Percentiles rank a stretch among this genome's conserved stretches.
These are phyloP conservation scores for Cutaneotrichosporon daszewskae DNA, from an alignment of 1,284 basidiomycete genomes.

Conservation along the genomic window DNA sequence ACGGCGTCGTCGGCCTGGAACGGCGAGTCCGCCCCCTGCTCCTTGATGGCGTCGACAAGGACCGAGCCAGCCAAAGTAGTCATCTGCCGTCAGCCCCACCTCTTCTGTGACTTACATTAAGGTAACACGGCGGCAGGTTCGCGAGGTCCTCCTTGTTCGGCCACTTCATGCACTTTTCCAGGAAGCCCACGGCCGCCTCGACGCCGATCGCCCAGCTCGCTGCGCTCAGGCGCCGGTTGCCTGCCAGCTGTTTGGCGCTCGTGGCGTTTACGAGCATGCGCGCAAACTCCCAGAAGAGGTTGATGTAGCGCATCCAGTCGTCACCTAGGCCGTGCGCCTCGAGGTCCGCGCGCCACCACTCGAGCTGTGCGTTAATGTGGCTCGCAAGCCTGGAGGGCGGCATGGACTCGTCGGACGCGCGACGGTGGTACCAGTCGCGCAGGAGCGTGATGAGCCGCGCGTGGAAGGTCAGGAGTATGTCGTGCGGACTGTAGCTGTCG, in stretches of 20 bases:
- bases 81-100: conserved; percentile 18
- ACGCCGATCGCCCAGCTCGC: conserved; percentile 13
- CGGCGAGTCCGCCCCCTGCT: conserved; percentile 8
- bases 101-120: conserved; percentile 19
- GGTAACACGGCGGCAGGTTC: conserved; percentile 30
- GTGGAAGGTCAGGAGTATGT: conserved; percentile 36
- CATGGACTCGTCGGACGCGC: background rate
- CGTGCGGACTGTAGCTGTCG: conserved; percentile 17
- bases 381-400: conserved; percentile 13
- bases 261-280: conserved; percentile 30
- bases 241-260: conserved; percentile 19
- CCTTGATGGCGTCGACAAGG: conserved; percentile 17
- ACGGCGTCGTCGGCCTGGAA: conserved; percentile 15
- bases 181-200: conserved; percentile 27
- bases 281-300: conserved; percentile 32
- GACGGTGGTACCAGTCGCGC: conserved; percentile 26
- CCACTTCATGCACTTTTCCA: conserved; percentile 30
- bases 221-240: conserved; percentile 7
- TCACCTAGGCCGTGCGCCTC: conserved; percentile 10
- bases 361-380: conserved; percentile 23
- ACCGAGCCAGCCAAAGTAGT: conserved; percentile 17
- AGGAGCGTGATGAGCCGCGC: conserved; percentile 33
- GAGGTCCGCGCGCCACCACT: conserved; percentile 29
- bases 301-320: conserved; percentile 17
- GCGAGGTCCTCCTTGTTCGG: conserved; percentile 17